Evolutionary conservation across 257 asterid genomes (phyloP), one percentile per base, ranked within the genome.

Genomic region (Cinchona pubescens): DNA sequence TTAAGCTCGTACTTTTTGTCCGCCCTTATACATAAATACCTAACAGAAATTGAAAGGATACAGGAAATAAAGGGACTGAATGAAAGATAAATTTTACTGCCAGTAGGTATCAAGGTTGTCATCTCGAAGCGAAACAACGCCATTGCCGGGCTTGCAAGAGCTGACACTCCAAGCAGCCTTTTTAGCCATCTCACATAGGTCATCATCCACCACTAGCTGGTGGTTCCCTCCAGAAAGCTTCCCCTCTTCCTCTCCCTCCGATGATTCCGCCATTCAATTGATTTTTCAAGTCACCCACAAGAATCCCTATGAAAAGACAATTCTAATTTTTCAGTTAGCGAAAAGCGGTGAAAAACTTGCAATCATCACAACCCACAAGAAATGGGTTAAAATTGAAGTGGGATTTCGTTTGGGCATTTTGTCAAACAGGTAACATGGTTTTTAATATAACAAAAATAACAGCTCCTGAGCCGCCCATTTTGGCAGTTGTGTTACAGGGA

Each of bases 151-250:
- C 86, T 95, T 95, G 86, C 89, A 95, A 74, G 99, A 88, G 83
- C 98, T 92, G 82, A 95, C 97, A 73, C 97, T 95, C 97, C 99
- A 95, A 61, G 96, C 97, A 19, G 96, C 98, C 79, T 83, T 91
- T 77, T 92, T 92, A 6, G 92, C 96, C 98, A 95, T 95, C 75
- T 95, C 97, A 0, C 96, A 90, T 46, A 92, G 91, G 76, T 88
- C 92, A n/a, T 82, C 96, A 11, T 91, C 99, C 59, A 92, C 92
- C 56, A 83, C 78, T 74, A 95, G 82, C 82, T 81, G 85, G 55
- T 78, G 88, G 67, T 76, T 86, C 37, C 98, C 98, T 27, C 96
- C 93, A 0, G 88, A 80, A 35, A 92, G 78, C 89, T 88, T 92
- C 82, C 96, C 97, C 79, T 92, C 97, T 76, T 89, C 96, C 78